Evolutionary conservation across 805 yeast genomes (phyloP).

Genomic region (Lipomyces sp.): DNA sequence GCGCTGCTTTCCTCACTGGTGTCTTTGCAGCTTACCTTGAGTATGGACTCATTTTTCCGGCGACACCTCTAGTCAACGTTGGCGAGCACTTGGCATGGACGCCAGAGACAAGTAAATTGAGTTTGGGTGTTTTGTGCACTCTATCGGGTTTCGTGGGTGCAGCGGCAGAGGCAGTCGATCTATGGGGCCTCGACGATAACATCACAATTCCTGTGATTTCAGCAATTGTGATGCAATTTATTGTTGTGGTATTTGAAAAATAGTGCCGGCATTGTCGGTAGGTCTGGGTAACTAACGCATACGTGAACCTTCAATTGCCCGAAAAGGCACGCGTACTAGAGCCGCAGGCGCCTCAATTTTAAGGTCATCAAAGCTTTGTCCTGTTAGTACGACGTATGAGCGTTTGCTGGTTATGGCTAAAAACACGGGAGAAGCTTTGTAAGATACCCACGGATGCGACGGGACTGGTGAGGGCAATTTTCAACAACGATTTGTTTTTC

Average conservation of each 20-base stretch:
- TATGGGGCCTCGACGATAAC: slow-evolving; percentile 85
- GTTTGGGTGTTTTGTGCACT: slow-evolving; percentile 58
- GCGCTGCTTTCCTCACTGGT: slow-evolving; percentile 84
- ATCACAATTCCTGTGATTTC: slow-evolving; percentile 91
- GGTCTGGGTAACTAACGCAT: not conserved
- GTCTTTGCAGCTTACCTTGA: slow-evolving; percentile 64
- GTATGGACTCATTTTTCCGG: slow-evolving; percentile 76
- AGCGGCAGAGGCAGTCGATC: slow-evolving; percentile 79
- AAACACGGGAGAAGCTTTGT: not conserved
- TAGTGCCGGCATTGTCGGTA: not conserved
- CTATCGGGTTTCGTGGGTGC: slow-evolving; percentile 83
- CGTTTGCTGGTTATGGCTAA: not conserved
- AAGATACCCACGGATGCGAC: not conserved
- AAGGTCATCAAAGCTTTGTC: not conserved
- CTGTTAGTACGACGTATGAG: not conserved
- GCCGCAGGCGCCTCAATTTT: not conserved
- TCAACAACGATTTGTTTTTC: too few species aligned
- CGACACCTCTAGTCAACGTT: slow-evolving; percentile 20
- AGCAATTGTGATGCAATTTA: slow-evolving; percentile 62
- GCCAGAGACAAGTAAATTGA: slow-evolving; percentile 61
- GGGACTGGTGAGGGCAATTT: not conserved
- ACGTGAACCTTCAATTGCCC: not conserved
- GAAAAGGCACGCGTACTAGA: not conserved
- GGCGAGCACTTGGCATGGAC: slow-evolving; percentile 63
- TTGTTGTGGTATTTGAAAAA: slow-evolving; percentile 46